A percentile compares a stretch with the other conserved stretches of the same genome.
Evolutionary conservation across 768 basidiomycete species (phyloP).

Genomic region (Brasilioporus rufonigricans): DNA sequence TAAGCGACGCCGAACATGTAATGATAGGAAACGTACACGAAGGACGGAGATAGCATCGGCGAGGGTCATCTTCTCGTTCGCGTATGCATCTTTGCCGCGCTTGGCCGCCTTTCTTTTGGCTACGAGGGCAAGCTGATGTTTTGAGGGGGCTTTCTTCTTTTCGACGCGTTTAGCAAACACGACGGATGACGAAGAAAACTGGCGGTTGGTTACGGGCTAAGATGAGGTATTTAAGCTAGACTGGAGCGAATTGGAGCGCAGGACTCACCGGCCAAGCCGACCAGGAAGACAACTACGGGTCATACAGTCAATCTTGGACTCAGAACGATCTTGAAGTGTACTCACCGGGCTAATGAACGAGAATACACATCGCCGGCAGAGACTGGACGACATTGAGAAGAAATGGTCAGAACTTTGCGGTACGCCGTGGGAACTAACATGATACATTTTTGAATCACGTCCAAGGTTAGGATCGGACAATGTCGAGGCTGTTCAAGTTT

Average conservation of each 20-base stretch:
- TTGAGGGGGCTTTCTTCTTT: slow-evolving; percentile 61
- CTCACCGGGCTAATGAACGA: slow-evolving; percentile 10
- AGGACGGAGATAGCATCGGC: slow-evolving; percentile 66
- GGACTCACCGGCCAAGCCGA: slow-evolving; percentile 4
- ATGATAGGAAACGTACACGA: slow-evolving; percentile 47
- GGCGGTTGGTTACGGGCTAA: slow-evolving; percentile 5
- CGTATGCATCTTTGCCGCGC: slow-evolving; percentile 53
- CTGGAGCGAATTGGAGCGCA: not conserved
- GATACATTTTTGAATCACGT: not conserved
- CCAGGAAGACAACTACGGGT: slow-evolving; percentile 40
- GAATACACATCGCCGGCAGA: slow-evolving; percentile 27
- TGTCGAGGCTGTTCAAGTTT: slow-evolving; percentile 39
- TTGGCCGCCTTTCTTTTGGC: slow-evolving; percentile 56
- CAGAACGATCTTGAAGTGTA: not conserved
- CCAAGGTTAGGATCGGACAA: slow-evolving; percentile 9
- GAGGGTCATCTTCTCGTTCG: slow-evolving; percentile 64
- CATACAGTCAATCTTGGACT: too few species aligned
- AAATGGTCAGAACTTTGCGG: too few species aligned
- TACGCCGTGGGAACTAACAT: slow-evolving; percentile 24
- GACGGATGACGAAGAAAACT: slow-evolving; percentile 52
- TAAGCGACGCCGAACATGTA: slow-evolving; percentile 4
- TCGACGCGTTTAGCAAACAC: slow-evolving; percentile 46
- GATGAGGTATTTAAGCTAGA: not conserved
- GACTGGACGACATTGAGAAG: slow-evolving; percentile 21
- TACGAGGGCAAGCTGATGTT: slow-evolving; percentile 68